Base-by-base conservation (phyloP, 129 eudicot genomes). In the Artemisia tridentata region DNA sequence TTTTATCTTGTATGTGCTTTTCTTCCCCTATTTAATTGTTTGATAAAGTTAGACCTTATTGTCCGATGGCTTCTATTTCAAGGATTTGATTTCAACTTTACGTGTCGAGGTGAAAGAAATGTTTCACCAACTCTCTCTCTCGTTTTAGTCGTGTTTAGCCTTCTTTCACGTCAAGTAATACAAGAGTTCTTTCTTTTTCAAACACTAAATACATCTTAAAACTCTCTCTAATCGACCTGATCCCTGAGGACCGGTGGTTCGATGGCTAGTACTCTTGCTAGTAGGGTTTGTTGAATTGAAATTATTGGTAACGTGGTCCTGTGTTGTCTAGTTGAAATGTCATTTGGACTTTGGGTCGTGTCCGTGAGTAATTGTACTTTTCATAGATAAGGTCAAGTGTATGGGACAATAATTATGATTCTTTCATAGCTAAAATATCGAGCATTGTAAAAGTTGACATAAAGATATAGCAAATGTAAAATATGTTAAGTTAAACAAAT, bases 261-360 rank as follows among this genome's bases (percentile, higher is more conserved):
- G 49, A 47, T 13, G 19, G 20, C 43, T 71, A 4, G 25, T 71
- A 58, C 18, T 38, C 7, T 71, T 45, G 34, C 60, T 58, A 49
- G 76, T 17, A 48, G 17, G 74, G 60, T 73, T 73, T 60, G 69
- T 72, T 72, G 61, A 53, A 47, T 21, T 62, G 38, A 72, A 51
- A 46, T 58, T 23, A 72, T 45, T 50, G 64, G 63, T 63, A 50
- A 63, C 17, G 78, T 73, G 78, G 78, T 73, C 78, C 78, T 17
- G 69, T 38, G 69, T 67, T 12, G 45, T 47, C 57, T 19, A 12
- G 57, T 67, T 47, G 45, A 67, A 71, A 56, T 71, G 67, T 18
- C 14, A 13, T 62, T 18, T 61, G 69, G 53, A 63, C 19, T 51
- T 18, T 61, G 69, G 53, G 71, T 31, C 29, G 47, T 67, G 73